Conservation (phyloP, 306 rosid genomes). For the Quercus ilex region DNA sequence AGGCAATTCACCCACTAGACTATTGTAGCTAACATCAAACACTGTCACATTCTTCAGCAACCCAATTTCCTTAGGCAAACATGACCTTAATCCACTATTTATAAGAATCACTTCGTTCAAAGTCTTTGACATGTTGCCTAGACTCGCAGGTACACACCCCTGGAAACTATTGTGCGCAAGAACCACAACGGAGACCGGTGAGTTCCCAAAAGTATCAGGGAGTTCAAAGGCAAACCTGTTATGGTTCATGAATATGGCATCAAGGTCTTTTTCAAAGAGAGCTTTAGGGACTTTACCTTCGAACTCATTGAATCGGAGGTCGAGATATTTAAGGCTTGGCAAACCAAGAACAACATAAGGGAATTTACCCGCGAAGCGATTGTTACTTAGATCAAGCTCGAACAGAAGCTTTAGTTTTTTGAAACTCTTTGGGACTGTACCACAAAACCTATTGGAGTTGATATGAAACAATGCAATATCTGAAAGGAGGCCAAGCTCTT, state of each 20-base stretch:
- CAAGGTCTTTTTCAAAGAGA: slow-evolving; percentile 62
- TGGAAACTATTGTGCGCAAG: slow-evolving; percentile 65
- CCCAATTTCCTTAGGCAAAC: slow-evolving; percentile 66
- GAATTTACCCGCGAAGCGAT: slow-evolving; percentile 59
- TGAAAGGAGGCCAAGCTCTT: slow-evolving; percentile 47
- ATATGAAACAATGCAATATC: slow-evolving; percentile 63
- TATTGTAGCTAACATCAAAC: slow-evolving; percentile 59
- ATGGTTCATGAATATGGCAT: slow-evolving; percentile 69
- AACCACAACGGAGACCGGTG: slow-evolving; percentile 66
- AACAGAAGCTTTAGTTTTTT: slow-evolving; percentile 36
- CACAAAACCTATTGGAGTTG: slow-evolving; percentile 71
- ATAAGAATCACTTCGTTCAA: slow-evolving; percentile 50
- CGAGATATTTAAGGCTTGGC: slow-evolving; percentile 51
- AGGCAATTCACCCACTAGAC: slow-evolving; percentile 52
- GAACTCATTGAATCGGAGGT: slow-evolving; percentile 68
- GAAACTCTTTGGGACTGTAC: slow-evolving; percentile 53
- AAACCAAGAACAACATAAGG: slow-evolving; percentile 50
- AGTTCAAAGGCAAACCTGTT: slow-evolving; percentile 48
- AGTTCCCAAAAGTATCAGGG: slow-evolving; percentile 61
- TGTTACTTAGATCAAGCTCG: slow-evolving; percentile 69
- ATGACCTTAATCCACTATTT: slow-evolving; percentile 45
- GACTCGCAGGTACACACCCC: slow-evolving; percentile 64
- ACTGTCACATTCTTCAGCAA: slow-evolving; percentile 49
- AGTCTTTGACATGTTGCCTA: slow-evolving; percentile 63
- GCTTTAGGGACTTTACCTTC: slow-evolving; percentile 54